Evolutionary conservation across 164 flowering plant species (phyloP).

Genomic region (Annona squamosa): DNA sequence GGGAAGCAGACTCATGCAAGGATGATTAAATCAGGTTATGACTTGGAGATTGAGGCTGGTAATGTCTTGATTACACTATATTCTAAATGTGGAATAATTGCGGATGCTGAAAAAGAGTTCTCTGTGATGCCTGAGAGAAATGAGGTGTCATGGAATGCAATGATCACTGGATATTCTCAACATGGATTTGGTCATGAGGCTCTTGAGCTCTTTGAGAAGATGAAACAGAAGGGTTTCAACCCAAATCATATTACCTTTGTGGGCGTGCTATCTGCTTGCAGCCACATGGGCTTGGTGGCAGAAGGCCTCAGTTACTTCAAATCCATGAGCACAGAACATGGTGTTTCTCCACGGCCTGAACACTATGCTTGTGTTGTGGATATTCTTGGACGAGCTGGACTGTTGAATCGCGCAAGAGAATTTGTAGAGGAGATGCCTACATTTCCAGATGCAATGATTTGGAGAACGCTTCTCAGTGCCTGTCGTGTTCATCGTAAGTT

Average conservation of each 20-base stretch:
- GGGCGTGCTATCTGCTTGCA: slow-evolving; percentile 30
- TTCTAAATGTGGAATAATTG: slow-evolving; percentile 28
- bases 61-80: slow-evolving; percentile 25
- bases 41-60: slow-evolving; percentile 19
- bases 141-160: slow-evolving; percentile 33
- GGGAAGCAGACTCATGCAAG: slow-evolving; percentile 24
- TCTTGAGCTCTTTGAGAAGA: slow-evolving; percentile 23
- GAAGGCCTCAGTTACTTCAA: slow-evolving; percentile 27
- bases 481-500: slow-evolving; percentile 26
- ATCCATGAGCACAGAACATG: slow-evolving; percentile 23
- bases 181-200: slow-evolving; percentile 27
- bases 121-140: slow-evolving; percentile 19
- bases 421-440: slow-evolving; percentile 29
- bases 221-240: slow-evolving; percentile 17
- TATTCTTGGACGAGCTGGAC: slow-evolving; percentile 30
- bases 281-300: slow-evolving; percentile 30
- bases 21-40: slow-evolving; percentile 25
- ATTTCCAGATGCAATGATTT: slow-evolving; percentile 28
- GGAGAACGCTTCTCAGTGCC: slow-evolving; percentile 32
- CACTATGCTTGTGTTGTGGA: slow-evolving; percentile 31
- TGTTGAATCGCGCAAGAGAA: slow-evolving; percentile 17
- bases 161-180: slow-evolving; percentile 29
- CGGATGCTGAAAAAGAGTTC: slow-evolving; percentile 18
- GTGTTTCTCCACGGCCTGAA: slow-evolving; percentile 21
- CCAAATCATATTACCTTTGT: slow-evolving; percentile 32